Base-by-base conservation (phyloP, 2,329 filamentous ascomycete species). In the Colletotrichum tanaceti region DNA sequence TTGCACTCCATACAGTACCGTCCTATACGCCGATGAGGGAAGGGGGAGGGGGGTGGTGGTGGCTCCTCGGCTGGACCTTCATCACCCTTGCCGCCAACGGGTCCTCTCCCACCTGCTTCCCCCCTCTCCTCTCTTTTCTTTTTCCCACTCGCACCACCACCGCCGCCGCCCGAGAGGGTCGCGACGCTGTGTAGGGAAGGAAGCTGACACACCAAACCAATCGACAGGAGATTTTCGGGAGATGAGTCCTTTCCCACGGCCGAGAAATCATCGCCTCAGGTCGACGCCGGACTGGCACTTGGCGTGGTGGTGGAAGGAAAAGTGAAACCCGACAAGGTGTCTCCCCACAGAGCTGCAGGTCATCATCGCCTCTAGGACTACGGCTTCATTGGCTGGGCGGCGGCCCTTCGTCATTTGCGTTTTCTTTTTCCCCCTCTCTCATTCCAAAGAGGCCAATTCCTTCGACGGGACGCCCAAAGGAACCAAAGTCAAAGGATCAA, bases 271-370 rank as follows among this genome's bases (percentile, higher is more conserved):
- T 58, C 64, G n/a, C 62, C 61, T 61, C 64, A 71, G 53, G 52
- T 47, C 47, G 70, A 72, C 41, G 70, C 70, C 39, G 70, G 70
- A 28, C 55, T 72, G 5, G 70, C 70, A 16, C 70, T 72, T 38
- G 70, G 70, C 50, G 70, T 72, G 54, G 65, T 72, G 38, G 70
- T 72, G 57, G 70, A 72, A 63, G 65, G 70, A 53, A 70, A 63
- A 58, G 57, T 60, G 54, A 63, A 58, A 68, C 44, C 52, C 41
- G 53, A 55, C 64, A 58, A 58, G 52, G 53, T 16, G 38, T 39
- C 69, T 60, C 49, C 63, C 35, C 53, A 55, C 59, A 63, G 49
- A 70, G 53, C 70, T 70, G 70, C 67, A 58, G 67, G 67, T 63
- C 58, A 63, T 61, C 66, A 71, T 70, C 70, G 63, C 28, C 70